Conservation (phyloP, 768 basidiomycete genomes). For the Erythrobasidium yunnanense region DNA sequence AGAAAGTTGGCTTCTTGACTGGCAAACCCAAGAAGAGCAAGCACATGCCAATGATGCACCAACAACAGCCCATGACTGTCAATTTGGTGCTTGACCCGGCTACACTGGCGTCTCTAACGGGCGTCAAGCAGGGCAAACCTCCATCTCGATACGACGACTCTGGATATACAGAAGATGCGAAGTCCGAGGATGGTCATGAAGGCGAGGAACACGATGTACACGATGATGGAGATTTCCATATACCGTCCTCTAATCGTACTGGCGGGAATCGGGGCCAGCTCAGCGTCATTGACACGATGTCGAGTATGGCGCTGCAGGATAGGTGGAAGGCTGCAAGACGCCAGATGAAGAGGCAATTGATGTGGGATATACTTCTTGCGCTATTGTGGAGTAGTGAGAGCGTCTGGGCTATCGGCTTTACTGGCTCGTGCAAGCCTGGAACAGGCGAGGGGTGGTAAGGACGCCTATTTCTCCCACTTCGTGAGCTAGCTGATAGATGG, state of each 20-base stretch:
- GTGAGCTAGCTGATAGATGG: not conserved
- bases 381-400: not conserved
- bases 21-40: slow-evolving; percentile 2
- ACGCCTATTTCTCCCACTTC: not conserved
- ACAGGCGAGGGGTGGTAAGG: slow-evolving; percentile 10
- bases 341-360: not conserved
- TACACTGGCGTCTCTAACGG: not conserved
- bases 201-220: not conserved
- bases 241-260: not conserved
- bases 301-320: slow-evolving; percentile 10
- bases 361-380: not conserved
- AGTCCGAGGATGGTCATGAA: not conserved
- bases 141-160: slow-evolving; percentile 23
- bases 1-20: not conserved
- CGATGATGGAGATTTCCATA: slow-evolving; percentile 17
- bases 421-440: not conserved
- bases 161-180: not conserved
- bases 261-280: not conserved
- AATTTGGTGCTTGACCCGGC: slow-evolving; percentile 17
- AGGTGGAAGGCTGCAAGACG: slow-evolving; percentile 3
- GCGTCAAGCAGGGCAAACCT: not conserved
- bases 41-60: not conserved
- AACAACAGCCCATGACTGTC: slow-evolving; percentile 18
- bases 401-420: slow-evolving; percentile 19
- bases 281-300: not conserved